Base-by-base conservation (phyloP, 164 flowering plant species). In the Chimonanthus praecox region DNA sequence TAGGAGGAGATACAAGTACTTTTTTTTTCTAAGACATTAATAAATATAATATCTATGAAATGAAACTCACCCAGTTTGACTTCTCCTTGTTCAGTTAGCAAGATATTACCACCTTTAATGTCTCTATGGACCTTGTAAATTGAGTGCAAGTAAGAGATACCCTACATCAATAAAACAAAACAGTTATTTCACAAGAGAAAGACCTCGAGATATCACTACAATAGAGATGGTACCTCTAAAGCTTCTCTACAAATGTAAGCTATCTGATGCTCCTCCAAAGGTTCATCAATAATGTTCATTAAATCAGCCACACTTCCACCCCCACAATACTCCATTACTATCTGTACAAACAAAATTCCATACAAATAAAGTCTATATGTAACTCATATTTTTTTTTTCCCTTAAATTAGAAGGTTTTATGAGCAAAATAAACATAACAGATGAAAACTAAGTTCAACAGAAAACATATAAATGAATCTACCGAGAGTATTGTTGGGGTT, bases 71-170 rank as follows among this genome's bases (percentile, higher is more conserved):
- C 99, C 83, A 96, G 84, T 83, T 94, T 96, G 74, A 96, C 99
- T 83, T 96, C 98, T 73, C 99, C 99, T 87, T 94, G 99, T 67
- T 96, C 98, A 47, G 99, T 96, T 76, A 96, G 88, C 84, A 94
- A 83, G 72, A 96, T 94, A 81, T 96, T 96, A 67, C 99, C 99
- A 78, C 99, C 97, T 81, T 96, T 96, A 51, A 96, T 92, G 78
- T 96, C 99, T 88, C 99, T 88, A 77, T 96, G 99, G 69, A 96
- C 99, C 85, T 96, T 96, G 87, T 92, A 96, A 79, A 96, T 96
- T 69, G 98, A 94, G 81, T 96, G 99, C 90, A 96, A 82, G 80
- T 96, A 96, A 7, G 94, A 86, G 43, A 96, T 83, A 73, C 99
- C 99, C 99, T 96, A 68, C 84, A 88, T 10, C 64, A 78, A 75